Conservation (phyloP, 2,329 filamentous ascomycete species). For the Sarocladiaceae sp. region DNA sequence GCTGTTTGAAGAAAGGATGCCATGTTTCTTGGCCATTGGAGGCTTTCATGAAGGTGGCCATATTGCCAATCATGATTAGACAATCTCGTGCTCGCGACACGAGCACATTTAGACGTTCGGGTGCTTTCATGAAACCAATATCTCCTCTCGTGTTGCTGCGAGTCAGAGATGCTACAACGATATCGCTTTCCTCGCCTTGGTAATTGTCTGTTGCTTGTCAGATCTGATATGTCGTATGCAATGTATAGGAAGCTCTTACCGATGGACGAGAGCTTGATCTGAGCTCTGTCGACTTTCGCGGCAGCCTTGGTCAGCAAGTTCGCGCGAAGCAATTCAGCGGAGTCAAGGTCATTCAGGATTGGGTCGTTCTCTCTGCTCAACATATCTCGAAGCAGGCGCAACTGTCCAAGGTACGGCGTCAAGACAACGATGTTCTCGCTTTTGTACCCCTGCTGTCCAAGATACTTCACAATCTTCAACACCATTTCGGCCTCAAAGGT, state of each 20-base stretch:
- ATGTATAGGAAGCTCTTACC: conserved; percentile 40
- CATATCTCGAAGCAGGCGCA: conserved; percentile 50
- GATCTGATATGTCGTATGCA: no score
- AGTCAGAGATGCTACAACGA: conserved; percentile 65
- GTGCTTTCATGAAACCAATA: conserved; percentile 66
- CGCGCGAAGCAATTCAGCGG: conserved; percentile 51
- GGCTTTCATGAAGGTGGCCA: conserved; percentile 59
- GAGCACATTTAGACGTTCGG: conserved; percentile 66
- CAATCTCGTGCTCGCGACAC: conserved; percentile 62
- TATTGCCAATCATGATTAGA: conserved; percentile 67
- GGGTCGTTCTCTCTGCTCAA: conserved; percentile 58
- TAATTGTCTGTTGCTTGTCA: no score
- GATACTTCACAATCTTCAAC: conserved; percentile 58
- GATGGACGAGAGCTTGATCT: conserved; percentile 63
- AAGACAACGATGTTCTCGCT: conserved; percentile 63
- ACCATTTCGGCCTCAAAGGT: conserved; percentile 63
- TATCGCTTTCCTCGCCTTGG: conserved; percentile 72
- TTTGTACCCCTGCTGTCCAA: conserved; percentile 68
- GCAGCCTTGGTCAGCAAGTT: conserved; percentile 54
- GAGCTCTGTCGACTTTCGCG: conserved; percentile 45
- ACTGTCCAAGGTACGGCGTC: conserved; percentile 69
- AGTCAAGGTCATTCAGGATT: conserved; percentile 65
- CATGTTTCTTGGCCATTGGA: conserved; percentile 40
- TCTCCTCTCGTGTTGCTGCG: conserved; percentile 60
- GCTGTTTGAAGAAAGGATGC: conserved; percentile 49